Conservation (phyloP, 2,329 filamentous ascomycete genomes). For the Cercospora beticola region DNA sequence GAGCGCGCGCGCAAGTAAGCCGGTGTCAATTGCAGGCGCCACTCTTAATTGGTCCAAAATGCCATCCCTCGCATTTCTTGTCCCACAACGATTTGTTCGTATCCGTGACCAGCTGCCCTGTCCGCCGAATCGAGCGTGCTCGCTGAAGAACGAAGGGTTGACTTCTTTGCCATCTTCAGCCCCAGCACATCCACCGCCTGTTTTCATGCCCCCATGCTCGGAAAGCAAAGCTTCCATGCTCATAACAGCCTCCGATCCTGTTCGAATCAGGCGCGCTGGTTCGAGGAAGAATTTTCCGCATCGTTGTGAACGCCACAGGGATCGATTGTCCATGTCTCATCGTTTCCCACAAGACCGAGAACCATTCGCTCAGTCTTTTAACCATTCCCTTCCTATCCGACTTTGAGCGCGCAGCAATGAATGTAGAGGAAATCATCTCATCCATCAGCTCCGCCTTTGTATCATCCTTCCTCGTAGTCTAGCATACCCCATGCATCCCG, state of each 20-base stretch:
- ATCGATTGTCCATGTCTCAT: neutral
- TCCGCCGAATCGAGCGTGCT: neutral
- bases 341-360: neutral
- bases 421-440: neutral
- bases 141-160: neutral
- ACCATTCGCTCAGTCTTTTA: neutral
- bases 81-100: neutral
- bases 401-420: no score
- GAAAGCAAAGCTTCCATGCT: neutral
- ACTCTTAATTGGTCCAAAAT: neutral
- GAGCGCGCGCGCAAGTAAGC: neutral
- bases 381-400: neutral
- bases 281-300: neutral
- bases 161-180: neutral
- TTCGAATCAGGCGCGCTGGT: neutral
- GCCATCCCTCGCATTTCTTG: neutral
- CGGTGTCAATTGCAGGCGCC: neutral
- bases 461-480: neutral
- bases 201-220: neutral
- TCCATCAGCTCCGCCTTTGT: neutral
- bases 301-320: neutral
- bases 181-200: neutral
- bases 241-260: neutral
- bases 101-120: neutral
- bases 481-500: neutral